Evolutionary conservation across 2,329 filamentous ascomycete genomes (phyloP).

Genomic region (Neofusicoccum parvum): DNA sequence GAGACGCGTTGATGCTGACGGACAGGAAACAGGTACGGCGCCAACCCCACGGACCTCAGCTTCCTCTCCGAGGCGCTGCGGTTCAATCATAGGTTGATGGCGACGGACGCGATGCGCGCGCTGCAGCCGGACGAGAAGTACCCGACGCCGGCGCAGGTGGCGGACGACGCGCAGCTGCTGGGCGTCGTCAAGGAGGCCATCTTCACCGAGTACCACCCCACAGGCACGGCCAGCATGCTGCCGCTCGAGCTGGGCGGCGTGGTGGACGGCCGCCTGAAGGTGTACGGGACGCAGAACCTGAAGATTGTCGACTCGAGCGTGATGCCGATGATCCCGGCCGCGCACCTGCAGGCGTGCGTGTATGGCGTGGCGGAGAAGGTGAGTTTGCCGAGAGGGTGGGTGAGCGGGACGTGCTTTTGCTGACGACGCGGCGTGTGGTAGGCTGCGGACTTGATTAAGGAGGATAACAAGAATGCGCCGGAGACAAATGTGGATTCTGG

Average conservation of each 20-base stretch:
- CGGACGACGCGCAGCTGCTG: conserved; percentile 30
- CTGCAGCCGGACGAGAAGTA: conserved; percentile 29
- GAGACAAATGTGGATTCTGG: too few species aligned
- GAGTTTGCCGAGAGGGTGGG: background rate
- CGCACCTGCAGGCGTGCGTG: conserved; percentile 23
- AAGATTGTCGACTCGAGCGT: conserved; percentile 29
- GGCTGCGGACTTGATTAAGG: conserved; percentile 2
- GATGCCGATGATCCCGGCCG: conserved; percentile 24
- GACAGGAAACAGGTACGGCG: conserved; percentile 21
- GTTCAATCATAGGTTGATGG: conserved; percentile 27
- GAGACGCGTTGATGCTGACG: background rate
- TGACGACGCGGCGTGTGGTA: background rate
- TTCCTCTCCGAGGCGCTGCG: conserved; percentile 29
- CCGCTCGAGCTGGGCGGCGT: conserved; percentile 32
- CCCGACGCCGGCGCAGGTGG: conserved; percentile 29
- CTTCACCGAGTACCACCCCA: conserved; percentile 34
- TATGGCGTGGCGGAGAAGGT: conserved; percentile 32
- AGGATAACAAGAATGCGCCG: background rate
- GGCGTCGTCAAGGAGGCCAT: conserved; percentile 26
- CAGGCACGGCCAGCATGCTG: conserved; percentile 34
- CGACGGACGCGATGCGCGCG: conserved; percentile 24
- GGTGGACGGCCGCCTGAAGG: conserved; percentile 30
- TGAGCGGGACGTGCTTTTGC: background rate
- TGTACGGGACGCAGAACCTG: conserved; percentile 30
- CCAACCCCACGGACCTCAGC: conserved; percentile 29